phyloP scores from a whole-genome alignment of 1,284 basidiomycete species.

The Pascua sp. region DNA sequence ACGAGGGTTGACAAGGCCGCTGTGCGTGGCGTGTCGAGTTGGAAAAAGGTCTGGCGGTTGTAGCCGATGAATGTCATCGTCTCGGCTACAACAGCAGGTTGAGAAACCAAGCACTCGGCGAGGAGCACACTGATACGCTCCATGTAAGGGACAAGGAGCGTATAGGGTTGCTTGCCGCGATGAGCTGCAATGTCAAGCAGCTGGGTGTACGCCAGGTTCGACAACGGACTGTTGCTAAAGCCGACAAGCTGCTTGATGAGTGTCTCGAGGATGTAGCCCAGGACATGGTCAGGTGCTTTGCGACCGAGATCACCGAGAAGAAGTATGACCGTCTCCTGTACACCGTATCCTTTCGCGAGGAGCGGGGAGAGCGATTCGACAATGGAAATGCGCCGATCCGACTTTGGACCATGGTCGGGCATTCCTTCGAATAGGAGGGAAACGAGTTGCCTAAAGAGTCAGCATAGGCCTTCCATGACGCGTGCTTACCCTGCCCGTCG shows the following conservation, averaged over 20 bases:
- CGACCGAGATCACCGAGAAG: conserved; percentile 49
- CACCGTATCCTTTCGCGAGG: neutral
- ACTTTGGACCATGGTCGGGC: too few species aligned
- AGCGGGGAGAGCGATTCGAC: too few species aligned
- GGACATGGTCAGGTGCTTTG: conserved; percentile 54
- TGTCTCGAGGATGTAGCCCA: conserved; percentile 62
- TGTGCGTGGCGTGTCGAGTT: conserved; percentile 57
- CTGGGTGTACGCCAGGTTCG: conserved; percentile 69
- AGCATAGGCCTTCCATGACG: too few species aligned
- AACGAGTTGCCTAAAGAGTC: too few species aligned
- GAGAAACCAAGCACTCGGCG: conserved; percentile 58
- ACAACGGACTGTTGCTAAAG: conserved; percentile 62
- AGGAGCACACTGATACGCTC: conserved; percentile 66
- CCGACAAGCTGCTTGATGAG: conserved; percentile 65
- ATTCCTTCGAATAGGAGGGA: too few species aligned
- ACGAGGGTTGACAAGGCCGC: conserved; percentile 70
- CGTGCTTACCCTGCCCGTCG: too few species aligned
- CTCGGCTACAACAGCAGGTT: conserved; percentile 52
- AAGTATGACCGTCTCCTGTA: conserved; percentile 28
- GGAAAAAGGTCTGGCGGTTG: conserved; percentile 59
- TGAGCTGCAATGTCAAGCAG: conserved; percentile 51
- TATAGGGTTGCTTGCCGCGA: conserved; percentile 66
- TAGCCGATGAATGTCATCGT: conserved; percentile 42
- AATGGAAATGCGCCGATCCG: too few species aligned
- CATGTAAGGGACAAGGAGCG: conserved; percentile 67